phyloP scores from a whole-genome alignment of 306 rosid species.

The Clitoria ternatea region DNA sequence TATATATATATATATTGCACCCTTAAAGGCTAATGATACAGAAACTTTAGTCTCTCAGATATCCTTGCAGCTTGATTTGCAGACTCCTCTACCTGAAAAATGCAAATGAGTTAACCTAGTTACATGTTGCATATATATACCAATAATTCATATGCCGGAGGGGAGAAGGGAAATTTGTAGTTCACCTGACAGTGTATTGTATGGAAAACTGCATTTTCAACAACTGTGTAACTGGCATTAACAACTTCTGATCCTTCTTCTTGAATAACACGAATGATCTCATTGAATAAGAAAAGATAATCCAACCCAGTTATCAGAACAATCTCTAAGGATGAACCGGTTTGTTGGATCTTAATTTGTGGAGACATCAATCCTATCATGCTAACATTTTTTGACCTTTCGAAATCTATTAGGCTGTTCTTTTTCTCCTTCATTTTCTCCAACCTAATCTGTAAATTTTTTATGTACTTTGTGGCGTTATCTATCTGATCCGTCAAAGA shows the following conservation, averaged over 20 bases:
- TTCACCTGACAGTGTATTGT: slow-evolving; percentile 48
- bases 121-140: neutral
- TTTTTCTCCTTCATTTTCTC: slow-evolving; percentile 58
- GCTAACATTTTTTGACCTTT: slow-evolving; percentile 4
- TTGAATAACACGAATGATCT: slow-evolving; percentile 42
- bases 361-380: slow-evolving; percentile 16
- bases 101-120: neutral
- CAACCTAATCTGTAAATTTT: slow-evolving; percentile 46
- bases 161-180: neutral
- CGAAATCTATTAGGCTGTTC: slow-evolving; percentile 19
- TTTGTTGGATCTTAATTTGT: slow-evolving; percentile 42
- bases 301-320: slow-evolving; percentile 50
- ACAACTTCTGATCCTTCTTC: slow-evolving; percentile 56
- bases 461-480: slow-evolving; percentile 51
- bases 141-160: neutral
- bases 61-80: slow-evolving; percentile 31
- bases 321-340: slow-evolving; percentile 40
- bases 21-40: slow-evolving; percentile 14
- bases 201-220: slow-evolving; percentile 43
- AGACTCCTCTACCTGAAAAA: slow-evolving; percentile 39
- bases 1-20: neutral
- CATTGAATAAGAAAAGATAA: slow-evolving; percentile 38
- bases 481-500: slow-evolving; percentile 51
- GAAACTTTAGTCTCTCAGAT: slow-evolving; percentile 38
- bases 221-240: slow-evolving; percentile 42